These are phyloP conservation scores for Thalassiosira livingstoniorum DNA, from an alignment of 352 stramenopile genomes.

Conservation along the genomic window DNA sequence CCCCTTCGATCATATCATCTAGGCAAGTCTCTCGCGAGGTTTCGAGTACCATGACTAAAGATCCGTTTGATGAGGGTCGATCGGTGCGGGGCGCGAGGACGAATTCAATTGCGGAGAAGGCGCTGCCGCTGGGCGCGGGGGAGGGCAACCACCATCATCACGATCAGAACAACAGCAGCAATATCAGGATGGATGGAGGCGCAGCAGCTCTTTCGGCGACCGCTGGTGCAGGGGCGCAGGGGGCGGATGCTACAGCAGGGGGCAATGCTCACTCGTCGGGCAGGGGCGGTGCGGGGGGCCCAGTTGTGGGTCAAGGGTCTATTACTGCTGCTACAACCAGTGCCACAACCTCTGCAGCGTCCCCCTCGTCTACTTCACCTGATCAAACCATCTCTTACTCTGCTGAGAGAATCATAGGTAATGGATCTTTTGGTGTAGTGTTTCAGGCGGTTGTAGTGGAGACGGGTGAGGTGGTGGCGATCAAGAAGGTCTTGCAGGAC, in stretches of 20 bases:
- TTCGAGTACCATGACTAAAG: neutral
- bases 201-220: neutral
- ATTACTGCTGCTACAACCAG: neutral
- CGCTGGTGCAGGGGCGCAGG: neutral
- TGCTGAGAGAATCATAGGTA: conserved; percentile 99
- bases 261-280: neutral
- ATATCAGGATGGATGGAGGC: neutral
- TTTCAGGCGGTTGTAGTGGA: conserved; percentile 97
- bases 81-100: neutral
- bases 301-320: neutral
- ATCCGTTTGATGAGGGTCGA: neutral
- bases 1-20: neutral
- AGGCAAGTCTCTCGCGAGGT: no score
- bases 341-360: neutral
- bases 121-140: neutral
- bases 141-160: no score
- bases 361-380: neutral
- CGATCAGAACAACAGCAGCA: conserved; percentile 1
- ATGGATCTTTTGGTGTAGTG: conserved; percentile 99
- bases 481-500: conserved; percentile 99
- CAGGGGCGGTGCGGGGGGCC: neutral
- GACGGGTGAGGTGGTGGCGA: conserved; percentile 97
- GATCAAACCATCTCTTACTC: conserved; percentile 90
- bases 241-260: neutral
- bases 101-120: neutral